Evolutionary conservation across 2,329 filamentous ascomycete species (phyloP), one percentile per base, ranked within the genome.

Genomic region (Fusarium austroafricanum): DNA sequence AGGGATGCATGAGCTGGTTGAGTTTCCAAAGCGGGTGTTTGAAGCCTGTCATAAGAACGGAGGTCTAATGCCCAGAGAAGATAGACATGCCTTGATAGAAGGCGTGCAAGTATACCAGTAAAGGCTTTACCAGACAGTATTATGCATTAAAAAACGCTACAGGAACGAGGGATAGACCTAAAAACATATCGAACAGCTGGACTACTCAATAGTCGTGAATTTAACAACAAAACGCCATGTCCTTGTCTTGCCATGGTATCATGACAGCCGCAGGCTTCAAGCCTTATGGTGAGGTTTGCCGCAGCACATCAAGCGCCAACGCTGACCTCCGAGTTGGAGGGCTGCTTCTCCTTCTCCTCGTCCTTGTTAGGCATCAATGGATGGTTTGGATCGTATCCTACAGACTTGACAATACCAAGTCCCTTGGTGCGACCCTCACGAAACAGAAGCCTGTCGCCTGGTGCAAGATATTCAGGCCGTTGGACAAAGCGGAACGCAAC

Each of bases 401-500:
- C 86, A 38, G 89, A 87, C 78, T 97, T 97, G 49, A 99, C 93
- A 66, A 99, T 97, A 0, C 96, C 96, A 1, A 99, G 82, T 0
- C 96, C 96, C 82, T 98, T 98, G 1, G 96, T 99, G 64, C 94
- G 87, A 0, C 96, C 96, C 81, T 99, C 96, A 40, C 96, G 87
- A 83, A 99, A 99, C 18, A 99, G 82, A 31, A 99, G 87, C 21
- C 95, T 86, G 78, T 98, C 96, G 0, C 96, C 96, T 0, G 93
- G 90, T 1, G 90, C 91, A 14, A 99, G 81, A 71, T 97, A 99
- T 80, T 99, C 96, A 3, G 96, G 96, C 21, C 95, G 84, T 78
- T 97, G 96, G 5, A 97, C 91, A 75, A 99, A 99, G 11, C 91
- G 89, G 81, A 99, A 99, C 0, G 95, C 96, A 2, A 99, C 96